phyloP scores from a whole-genome alignment of 2,329 filamentous ascomycete species.

The Corynespora cassiicola region DNA sequence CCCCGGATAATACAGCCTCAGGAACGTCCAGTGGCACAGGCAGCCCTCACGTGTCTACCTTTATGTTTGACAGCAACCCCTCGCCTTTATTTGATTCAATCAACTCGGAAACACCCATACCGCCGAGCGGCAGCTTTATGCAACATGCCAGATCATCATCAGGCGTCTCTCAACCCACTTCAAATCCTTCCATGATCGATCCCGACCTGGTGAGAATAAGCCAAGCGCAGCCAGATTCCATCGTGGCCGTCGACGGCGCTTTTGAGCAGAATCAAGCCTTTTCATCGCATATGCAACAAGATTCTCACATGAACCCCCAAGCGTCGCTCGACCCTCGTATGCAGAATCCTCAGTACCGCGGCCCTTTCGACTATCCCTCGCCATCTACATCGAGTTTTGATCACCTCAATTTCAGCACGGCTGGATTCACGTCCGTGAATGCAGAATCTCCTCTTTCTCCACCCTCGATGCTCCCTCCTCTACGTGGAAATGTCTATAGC shows the following conservation, averaged over 20 bases:
- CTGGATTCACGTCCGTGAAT: conserved; percentile 18
- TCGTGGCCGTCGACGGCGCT: conserved; percentile 12
- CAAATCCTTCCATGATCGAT: conserved; percentile 31
- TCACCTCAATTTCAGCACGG: conserved; percentile 17
- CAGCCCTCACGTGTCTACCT: conserved; percentile 37
- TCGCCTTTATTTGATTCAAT: conserved; percentile 25
- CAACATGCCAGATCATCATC: conserved; percentile 35
- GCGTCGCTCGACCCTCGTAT: conserved; percentile 14
- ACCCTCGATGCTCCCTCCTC: conserved; percentile 37
- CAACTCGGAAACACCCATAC: conserved; percentile 19
- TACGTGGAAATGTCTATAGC: conserved; percentile 12
- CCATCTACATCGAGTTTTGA: conserved; percentile 23
- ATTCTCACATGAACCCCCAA: no score
- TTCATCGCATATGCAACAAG: conserved; percentile 3
- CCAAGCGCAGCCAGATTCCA: conserved; percentile 20
- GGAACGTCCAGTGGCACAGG: conserved; percentile 30
- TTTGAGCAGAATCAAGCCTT: conserved; percentile 19
- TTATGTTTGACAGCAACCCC: conserved; percentile 34
- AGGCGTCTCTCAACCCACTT: conserved; percentile 24
- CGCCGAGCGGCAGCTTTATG: conserved; percentile 11
- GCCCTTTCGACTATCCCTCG: conserved; percentile 30
- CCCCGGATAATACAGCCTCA: conserved; percentile 44
- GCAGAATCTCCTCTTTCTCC: conserved; percentile 24
- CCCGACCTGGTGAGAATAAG: conserved; percentile 29
- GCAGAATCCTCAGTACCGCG: conserved; percentile 24